phyloP scores from a whole-genome alignment of 345 rosid genomes.

The Syzygium jambos region DNA sequence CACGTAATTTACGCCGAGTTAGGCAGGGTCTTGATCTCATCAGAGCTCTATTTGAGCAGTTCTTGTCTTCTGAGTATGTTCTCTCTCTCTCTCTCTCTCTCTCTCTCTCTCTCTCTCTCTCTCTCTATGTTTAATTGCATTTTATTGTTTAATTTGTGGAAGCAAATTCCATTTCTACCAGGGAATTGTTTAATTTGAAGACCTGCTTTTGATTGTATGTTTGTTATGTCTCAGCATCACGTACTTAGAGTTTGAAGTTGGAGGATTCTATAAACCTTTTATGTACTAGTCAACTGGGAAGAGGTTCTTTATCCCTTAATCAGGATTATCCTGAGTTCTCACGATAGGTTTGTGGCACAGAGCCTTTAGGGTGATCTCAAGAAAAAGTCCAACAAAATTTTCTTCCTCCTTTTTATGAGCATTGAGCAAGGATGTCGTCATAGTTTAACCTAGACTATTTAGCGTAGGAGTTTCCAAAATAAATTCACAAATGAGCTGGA shows the following conservation, averaged over 20 bases:
- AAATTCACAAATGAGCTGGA: neutral
- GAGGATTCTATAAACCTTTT: neutral
- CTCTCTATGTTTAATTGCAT: neutral
- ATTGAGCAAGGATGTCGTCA: neutral
- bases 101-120: neutral
- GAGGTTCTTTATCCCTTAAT: neutral
- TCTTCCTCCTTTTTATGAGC: neutral
- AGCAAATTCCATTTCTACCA: neutral
- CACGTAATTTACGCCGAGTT: conserved; percentile 76
- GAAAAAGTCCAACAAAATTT: neutral
- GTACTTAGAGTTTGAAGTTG: neutral
- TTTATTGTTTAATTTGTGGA: neutral
- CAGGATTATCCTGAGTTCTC: neutral
- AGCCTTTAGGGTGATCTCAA: neutral
- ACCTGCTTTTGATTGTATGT: neutral
- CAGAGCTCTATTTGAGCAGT: conserved; percentile 70
- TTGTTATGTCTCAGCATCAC: neutral
- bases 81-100: neutral
- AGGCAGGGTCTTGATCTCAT: conserved; percentile 91
- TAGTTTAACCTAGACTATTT: neutral
- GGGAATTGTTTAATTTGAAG: neutral
- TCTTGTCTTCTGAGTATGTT: conserved; percentile 42
- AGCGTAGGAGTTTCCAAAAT: neutral
- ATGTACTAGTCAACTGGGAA: neutral
- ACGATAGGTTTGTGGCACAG: neutral